Percentiles rank a stretch among this genome's conserved stretches.
phyloP scores from a whole-genome alignment of 345 rosid genomes.

The Murraya paniculata region DNA sequence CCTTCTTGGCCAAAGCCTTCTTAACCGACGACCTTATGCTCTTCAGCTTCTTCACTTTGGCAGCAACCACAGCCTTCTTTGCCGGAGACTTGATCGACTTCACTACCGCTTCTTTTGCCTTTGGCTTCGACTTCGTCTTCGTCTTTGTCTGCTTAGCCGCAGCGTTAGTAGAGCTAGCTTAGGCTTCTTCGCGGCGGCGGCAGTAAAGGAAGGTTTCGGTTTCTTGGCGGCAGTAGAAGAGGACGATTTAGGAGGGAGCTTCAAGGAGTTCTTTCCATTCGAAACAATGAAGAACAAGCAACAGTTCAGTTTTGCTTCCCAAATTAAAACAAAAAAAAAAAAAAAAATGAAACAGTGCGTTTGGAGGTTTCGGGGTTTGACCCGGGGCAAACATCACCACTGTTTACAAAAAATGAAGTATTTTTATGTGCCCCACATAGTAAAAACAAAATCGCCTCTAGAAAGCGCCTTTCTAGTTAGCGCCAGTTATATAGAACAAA shows the following conservation, averaged over 20 bases:
- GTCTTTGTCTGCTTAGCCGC: no score
- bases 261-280: conserved; percentile 49
- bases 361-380: no score
- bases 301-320: no score
- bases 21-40: conserved; percentile 32
- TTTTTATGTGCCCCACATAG: no score
- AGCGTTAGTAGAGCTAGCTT: neutral
- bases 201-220: neutral
- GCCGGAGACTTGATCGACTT: conserved; percentile 6
- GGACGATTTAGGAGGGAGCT: conserved; percentile 27
- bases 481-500: no score
- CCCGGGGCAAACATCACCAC: no score
- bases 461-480: no score
- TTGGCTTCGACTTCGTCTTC: conserved; percentile 24
- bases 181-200: conserved; percentile 2
- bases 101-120: neutral
- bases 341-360: no score
- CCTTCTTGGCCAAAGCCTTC: conserved; percentile 35
- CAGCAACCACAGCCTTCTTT: conserved; percentile 14
- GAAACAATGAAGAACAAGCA: conserved; percentile 41
- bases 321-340: no score
- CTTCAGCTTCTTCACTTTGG: conserved; percentile 29
- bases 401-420: no score
- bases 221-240: conserved; percentile 1
- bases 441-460: no score